Conservation (phyloP, 2,329 filamentous ascomycete species). For the Cordyceps fumosorosea region DNA sequence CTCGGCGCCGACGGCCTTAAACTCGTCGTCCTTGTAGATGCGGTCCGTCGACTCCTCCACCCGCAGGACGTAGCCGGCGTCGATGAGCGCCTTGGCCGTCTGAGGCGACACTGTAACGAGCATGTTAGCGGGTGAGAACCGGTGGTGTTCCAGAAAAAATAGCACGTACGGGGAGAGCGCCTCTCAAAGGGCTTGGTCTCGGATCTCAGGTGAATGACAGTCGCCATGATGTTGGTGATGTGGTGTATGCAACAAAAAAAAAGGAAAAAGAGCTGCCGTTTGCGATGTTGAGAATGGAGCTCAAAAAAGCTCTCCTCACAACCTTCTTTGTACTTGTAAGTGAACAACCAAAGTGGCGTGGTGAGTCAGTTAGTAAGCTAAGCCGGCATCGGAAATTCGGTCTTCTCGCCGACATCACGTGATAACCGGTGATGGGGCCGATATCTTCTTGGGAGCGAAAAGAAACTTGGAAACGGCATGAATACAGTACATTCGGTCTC, state of each 20-base stretch:
- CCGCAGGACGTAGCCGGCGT: conserved; percentile 61
- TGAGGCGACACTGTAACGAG: conserved; percentile 17
- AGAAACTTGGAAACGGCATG: too few relatives aligned
- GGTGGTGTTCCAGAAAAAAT: neutral
- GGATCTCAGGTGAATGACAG: conserved; percentile 14
- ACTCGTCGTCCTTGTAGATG: conserved; percentile 57
- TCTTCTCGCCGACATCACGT: conserved; percentile 3
- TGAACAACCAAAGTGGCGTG: neutral
- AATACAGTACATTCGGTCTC: too few relatives aligned
- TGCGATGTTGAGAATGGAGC: too few relatives aligned
- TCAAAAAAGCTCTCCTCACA: too few relatives aligned
- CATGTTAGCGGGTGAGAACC: neutral
- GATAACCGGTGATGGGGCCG: neutral
- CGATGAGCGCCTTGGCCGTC: conserved; percentile 41
- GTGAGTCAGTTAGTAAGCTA: neutral
- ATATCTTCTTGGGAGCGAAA: neutral
- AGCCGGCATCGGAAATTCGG: neutral
- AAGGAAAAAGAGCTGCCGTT: neutral
- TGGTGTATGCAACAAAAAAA: neutral
- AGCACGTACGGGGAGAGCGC: conserved; percentile 11
- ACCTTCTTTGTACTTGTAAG: neutral
- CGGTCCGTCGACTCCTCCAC: conserved; percentile 59
- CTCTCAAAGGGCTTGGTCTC: conserved; percentile 16
- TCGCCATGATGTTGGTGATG: conserved; percentile 6
- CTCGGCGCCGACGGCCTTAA: conserved; percentile 53